Base-by-base conservation (phyloP, 768 basidiomycete species). In the Coprinopsis strossmayeri region DNA sequence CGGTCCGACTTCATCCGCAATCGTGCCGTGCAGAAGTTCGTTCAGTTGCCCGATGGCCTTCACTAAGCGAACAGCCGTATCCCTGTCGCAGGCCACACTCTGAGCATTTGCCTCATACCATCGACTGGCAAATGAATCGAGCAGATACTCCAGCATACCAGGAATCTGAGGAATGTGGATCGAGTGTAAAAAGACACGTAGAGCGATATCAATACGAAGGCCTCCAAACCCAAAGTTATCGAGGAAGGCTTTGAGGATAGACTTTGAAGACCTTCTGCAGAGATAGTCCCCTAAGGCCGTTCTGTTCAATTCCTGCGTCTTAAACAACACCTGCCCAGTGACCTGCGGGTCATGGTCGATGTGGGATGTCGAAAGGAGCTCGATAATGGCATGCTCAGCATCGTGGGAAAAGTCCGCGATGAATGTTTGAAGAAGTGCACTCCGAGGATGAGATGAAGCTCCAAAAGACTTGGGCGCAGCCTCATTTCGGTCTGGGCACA, bases 31-130 rank as follows among this genome's bases (percentile, higher is more conserved):
- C 41, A 97, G 66, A 18, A 85, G 78, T 40, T 94, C 91, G 61
- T 96, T 95, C 48, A 99, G 76, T 60, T 93, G 88, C 43, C 87
- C 81, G 53, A 93, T 78, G 3, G 90, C 83, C 46, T 84, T 78
- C 30, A 89, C 84, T 39, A 95, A 79, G 41, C 80, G 80, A 54
- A 77, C 69, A 12, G 88, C 84, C 53, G 90, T 71, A 58, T 91
- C 88, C 64, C 81, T 86, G 68, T 91, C 87, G 59, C 84, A 94
- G 2, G 85, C 78, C 21, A 91, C 81, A 21, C 78, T 74, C 41
- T 76, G 72, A 4, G 82, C 77, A 60, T 99, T 98, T 17, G 89
- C 86, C 52, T 92, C 88, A 57, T 90, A 89, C 89, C 93, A 98
- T 24, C 88, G 78, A 55, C 79, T 76, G 12, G 92, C 87, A 61